A percentile compares a stretch with the other conserved stretches of the same genome.
These are phyloP conservation scores for Eutrema yunnanense DNA, from an alignment of 345 rosid genomes.

Conservation along the genomic window DNA sequence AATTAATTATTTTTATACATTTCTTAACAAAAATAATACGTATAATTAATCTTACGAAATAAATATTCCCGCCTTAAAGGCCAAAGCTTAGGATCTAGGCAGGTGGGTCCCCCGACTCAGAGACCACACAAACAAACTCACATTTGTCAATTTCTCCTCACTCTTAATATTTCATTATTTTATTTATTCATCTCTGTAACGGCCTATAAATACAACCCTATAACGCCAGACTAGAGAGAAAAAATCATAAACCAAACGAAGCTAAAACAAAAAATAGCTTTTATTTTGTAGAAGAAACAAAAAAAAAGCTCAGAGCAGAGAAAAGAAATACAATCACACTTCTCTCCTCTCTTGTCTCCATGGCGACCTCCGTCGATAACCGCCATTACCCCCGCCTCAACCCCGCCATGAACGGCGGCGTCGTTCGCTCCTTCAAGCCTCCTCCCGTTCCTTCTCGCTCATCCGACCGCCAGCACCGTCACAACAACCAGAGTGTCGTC, in stretches of 20 bases:
- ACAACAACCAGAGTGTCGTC: constrained; percentile 29
- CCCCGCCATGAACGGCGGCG: constrained; percentile 49
- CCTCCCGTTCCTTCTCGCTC: constrained; percentile 30
- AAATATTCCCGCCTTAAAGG: constrained; percentile 20
- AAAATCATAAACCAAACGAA: background rate
- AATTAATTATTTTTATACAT: background rate
- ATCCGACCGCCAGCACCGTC: constrained; percentile 31
- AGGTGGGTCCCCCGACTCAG: background rate
- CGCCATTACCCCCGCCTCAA: constrained; percentile 53
- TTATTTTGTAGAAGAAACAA: background rate
- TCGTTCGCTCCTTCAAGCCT: constrained; percentile 44
- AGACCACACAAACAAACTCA: constrained; percentile 20
- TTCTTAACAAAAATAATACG: background rate
- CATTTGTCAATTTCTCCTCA: constrained; percentile 12
- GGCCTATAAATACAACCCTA: constrained; percentile 26
- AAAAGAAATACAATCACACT: background rate
- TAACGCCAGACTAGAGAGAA: background rate
- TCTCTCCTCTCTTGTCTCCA: constrained; percentile 21
- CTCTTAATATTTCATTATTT: background rate
- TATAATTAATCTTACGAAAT: background rate
- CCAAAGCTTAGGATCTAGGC: constrained; percentile 11
- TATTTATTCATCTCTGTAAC: background rate
- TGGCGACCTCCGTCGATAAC: constrained; percentile 85
- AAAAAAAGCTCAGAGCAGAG: background rate
- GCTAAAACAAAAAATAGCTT: background rate